phyloP scores from a whole-genome alignment of 768 basidiomycete species.

The Leucocoprinus leucothites region DNA sequence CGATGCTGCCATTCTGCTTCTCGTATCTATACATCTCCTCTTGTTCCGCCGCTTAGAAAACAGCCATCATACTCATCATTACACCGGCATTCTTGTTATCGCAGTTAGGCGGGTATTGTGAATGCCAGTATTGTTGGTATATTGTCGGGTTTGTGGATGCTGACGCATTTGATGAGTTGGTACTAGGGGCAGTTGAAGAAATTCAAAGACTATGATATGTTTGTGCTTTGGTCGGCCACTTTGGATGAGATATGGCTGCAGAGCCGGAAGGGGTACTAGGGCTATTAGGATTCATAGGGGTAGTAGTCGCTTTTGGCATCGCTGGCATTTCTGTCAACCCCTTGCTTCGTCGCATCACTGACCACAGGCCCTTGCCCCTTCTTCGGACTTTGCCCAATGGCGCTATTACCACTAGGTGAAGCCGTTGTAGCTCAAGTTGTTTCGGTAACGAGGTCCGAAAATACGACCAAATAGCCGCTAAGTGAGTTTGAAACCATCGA shows the following conservation, averaged over 20 bases:
- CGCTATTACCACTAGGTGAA: neutral
- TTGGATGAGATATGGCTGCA: neutral
- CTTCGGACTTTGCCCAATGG: slow-evolving; percentile 3
- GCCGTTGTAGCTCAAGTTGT: slow-evolving; percentile 25
- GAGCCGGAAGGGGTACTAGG: neutral
- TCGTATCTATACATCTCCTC: slow-evolving; percentile 7
- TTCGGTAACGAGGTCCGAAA: slow-evolving; percentile 20
- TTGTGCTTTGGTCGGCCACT: slow-evolving; percentile 1
- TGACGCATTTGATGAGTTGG: neutral
- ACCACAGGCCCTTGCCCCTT: neutral
- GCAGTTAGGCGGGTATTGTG: slow-evolving; percentile 2
- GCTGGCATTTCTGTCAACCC: neutral
- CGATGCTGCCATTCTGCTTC: neutral
- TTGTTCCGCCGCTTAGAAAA: slow-evolving; percentile 54
- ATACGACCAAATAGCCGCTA: slow-evolving; percentile 38
- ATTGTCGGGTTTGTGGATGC: neutral
- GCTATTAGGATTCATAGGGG: slow-evolving; percentile 6
- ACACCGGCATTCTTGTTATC: slow-evolving; percentile 25
- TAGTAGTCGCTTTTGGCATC: slow-evolving; percentile 17
- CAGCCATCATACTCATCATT: slow-evolving; percentile 49
- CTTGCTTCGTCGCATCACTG: neutral
- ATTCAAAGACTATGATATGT: slow-evolving; percentile 3
- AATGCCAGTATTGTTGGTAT: neutral
- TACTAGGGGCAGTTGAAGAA: neutral
- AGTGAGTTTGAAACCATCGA: slow-evolving; percentile 37